These are phyloP conservation scores for Pseudonectria buxi DNA, from an alignment of 2,329 filamentous ascomycete species.

Conservation along the genomic window DNA sequence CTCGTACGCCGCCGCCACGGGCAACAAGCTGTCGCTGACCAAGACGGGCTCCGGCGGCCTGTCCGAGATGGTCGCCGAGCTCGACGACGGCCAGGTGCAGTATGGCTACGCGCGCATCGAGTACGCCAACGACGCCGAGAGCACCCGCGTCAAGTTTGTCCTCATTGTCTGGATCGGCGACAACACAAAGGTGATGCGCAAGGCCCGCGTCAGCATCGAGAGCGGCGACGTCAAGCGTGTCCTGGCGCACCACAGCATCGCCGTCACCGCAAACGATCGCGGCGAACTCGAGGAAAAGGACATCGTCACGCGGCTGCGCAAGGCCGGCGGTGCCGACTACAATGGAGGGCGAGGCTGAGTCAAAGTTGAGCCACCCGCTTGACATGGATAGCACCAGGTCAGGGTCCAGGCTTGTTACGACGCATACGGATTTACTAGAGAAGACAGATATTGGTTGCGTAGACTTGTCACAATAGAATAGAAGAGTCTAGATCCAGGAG, in stretches of 20 bases:
- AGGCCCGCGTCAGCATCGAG: slow-evolving; percentile 62
- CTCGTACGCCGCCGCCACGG: slow-evolving; percentile 49
- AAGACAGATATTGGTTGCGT: too few relatives aligned
- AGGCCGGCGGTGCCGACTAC: slow-evolving; percentile 65
- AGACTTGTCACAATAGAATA: too few relatives aligned
- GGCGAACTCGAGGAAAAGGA: slow-evolving; percentile 55
- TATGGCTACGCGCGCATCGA: slow-evolving; percentile 62
- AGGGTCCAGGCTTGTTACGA: too few relatives aligned
- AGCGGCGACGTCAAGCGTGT: slow-evolving; percentile 58
- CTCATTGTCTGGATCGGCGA: slow-evolving; percentile 64
- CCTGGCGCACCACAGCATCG: slow-evolving; percentile 58
- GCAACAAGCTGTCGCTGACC: slow-evolving; percentile 50
- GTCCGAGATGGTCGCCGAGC: slow-evolving; percentile 45
- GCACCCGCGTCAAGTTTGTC: slow-evolving; percentile 60
- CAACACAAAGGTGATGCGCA: slow-evolving; percentile 60
- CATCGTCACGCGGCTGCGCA: slow-evolving; percentile 54
- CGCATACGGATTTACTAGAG: too few relatives aligned
- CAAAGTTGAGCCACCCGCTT: neutral
- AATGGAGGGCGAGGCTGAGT: slow-evolving; percentile 54
- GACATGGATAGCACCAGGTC: neutral
- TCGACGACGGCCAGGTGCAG: slow-evolving; percentile 55
- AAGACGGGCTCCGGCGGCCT: slow-evolving; percentile 56
- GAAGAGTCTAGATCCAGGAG: neutral
- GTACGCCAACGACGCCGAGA: slow-evolving; percentile 66
- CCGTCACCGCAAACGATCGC: slow-evolving; percentile 55